A percentile compares a stretch with the other conserved stretches of the same genome.
These are phyloP conservation scores for Crithidia fasciculata DNA, from an alignment of 208 protist species.

Conservation along the genomic window DNA sequence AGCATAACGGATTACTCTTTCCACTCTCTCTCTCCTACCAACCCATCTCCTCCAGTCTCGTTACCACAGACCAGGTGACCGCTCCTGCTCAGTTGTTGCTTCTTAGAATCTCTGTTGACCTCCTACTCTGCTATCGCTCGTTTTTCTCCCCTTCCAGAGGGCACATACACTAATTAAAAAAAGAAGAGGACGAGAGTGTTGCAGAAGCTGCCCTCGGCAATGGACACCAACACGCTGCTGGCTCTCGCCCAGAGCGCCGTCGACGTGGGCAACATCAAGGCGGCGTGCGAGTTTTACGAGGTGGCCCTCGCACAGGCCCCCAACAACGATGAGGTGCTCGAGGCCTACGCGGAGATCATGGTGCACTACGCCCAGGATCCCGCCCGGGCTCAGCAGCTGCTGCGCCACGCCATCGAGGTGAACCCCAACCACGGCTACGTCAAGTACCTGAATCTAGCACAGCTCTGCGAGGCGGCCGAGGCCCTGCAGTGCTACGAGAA, in stretches of 20 bases:
- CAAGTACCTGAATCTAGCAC: constrained; percentile 92
- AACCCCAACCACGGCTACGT: constrained; percentile 82
- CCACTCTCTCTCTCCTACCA: too few species aligned
- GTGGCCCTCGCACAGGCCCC: constrained; percentile 69
- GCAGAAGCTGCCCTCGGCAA: neutral
- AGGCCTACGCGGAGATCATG: constrained; percentile 92
- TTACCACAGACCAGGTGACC: too few species aligned
- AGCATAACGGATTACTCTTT: too few species aligned
- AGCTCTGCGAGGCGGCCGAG: constrained; percentile 81
- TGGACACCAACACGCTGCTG: constrained; percentile 80
- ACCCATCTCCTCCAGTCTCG: too few species aligned
- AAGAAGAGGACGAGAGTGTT: neutral
- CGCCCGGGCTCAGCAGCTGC: constrained; percentile 77
- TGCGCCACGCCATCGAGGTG: constrained; percentile 86
- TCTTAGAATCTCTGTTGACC: too few species aligned
- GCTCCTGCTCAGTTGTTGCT: too few species aligned
- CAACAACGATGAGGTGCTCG: constrained; percentile 90
- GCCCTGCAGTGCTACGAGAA: constrained; percentile 84
- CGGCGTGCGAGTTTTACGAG: constrained; percentile 89
- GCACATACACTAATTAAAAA: neutral
- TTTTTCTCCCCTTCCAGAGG: neutral
- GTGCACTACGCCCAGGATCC: constrained; percentile 83
- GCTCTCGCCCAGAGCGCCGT: constrained; percentile 85
- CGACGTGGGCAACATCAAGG: constrained; percentile 82
- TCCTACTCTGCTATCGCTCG: neutral